Percentiles rank a stretch among this genome's conserved stretches.
phyloP scores from a whole-genome alignment of 176 grass and related monocot genomes.

The Oryza rufipogon region DNA sequence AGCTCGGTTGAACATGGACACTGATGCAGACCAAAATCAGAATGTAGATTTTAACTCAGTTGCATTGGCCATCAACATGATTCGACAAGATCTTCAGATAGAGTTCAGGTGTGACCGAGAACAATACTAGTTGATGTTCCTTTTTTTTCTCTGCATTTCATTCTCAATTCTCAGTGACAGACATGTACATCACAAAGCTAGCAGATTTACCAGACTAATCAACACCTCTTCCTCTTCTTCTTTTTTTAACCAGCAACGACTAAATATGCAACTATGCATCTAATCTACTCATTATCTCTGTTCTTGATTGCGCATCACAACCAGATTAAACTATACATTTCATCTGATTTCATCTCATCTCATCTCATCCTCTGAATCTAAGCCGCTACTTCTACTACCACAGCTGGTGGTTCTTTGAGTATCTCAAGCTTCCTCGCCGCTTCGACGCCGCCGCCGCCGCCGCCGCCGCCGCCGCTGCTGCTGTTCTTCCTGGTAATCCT shows the following conservation, averaged over 20 bases:
- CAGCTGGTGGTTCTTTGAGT: neutral
- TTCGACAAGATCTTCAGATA: neutral
- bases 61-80: neutral
- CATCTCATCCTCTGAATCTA: neutral
- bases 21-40: neutral
- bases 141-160: constrained; percentile 13
- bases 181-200: neutral
- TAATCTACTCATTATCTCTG: neutral
- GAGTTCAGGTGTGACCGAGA: neutral
- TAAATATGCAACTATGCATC: neutral
- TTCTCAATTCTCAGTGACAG: neutral
- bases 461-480: neutral
- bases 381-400: neutral
- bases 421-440: neutral
- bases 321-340: neutral
- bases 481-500: constrained; percentile 63
- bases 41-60: neutral
- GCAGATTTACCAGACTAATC: neutral
- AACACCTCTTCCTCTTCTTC: no score
- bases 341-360: neutral
- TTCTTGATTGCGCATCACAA: neutral
- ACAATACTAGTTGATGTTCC: neutral
- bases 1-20: neutral
- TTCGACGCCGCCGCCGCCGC: neutral
- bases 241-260: neutral